Conservation (phyloP, 139 green algal species). For the Chlorella sp. region DNA sequence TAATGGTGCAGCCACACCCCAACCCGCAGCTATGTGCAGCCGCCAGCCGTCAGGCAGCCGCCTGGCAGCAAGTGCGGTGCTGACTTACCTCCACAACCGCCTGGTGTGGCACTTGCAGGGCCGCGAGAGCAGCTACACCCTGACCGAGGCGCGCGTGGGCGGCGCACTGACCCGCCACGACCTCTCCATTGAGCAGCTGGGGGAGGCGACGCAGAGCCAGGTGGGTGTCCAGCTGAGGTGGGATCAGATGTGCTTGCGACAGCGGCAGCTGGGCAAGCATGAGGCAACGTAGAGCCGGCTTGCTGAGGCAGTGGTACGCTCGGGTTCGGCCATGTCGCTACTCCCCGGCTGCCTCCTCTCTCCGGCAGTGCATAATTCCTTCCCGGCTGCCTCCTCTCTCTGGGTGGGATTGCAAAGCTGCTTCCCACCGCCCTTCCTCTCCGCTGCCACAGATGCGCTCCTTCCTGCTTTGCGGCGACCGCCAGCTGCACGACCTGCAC, state of each 20-base stretch:
- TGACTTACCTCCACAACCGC: not conserved
- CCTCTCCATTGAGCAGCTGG: conserved; percentile 80
- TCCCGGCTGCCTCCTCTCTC: not conserved
- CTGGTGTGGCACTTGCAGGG: conserved; percentile 38
- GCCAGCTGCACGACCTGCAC: conserved; percentile 97
- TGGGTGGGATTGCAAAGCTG: not conserved
- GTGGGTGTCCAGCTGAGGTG: not conserved
- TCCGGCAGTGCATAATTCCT: not conserved
- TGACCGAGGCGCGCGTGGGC: conserved; percentile 81
- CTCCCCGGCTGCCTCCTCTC: not conserved
- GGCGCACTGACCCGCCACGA: conserved; percentile 86
- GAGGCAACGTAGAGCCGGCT: no score
- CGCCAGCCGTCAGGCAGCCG: not conserved
- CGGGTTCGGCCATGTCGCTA: no score
- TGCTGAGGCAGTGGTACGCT: no score
- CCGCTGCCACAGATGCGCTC: conserved; percentile 64
- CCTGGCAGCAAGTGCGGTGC: no score
- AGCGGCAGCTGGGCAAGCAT: not conserved
- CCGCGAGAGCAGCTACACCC: conserved; percentile 64
- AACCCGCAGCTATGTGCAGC: not conserved
- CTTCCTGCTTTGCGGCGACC: conserved; percentile 88
- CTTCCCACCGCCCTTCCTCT: not conserved
- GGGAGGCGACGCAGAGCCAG: conserved; percentile 32
- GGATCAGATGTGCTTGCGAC: not conserved
- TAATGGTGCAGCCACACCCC: not conserved